Evolutionary conservation across 371 early-diverging fungal genomes (phyloP), one percentile per base, ranked within the genome.

Genomic region (Capillidium rhysosporum): DNA sequence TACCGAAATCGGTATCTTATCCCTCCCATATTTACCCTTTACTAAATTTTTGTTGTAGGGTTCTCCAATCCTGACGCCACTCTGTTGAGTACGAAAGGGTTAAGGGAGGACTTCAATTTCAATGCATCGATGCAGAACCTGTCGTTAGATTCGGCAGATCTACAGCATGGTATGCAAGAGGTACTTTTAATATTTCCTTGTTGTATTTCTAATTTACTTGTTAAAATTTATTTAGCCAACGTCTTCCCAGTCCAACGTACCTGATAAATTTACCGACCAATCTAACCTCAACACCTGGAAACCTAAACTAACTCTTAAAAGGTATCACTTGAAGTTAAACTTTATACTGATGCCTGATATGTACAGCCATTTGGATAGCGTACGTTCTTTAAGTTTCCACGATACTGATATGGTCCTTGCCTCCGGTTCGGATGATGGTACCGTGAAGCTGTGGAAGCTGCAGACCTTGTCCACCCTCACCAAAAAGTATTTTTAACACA

Each of bases 341-440:
- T 12, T 7, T 34, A 8, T 5, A 23, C 20, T n/a, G 10, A 18
- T 47, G 30, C 28, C n/a, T n/a, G 25, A 26, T 16, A 18, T 20
- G 29, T n/a, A 20, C 60, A 86, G 87, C 58, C 92, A 91, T 59
- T 57, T 88, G 20, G 92, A 88, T 61, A 70, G 82, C 0, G 79
- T 91, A 2, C 71, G 88, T 25, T 61, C 80, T 1, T 67, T 86
- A 9, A 67, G 69, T 23, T 84, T 84, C 56, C 82, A 86, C 58
- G 73, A 79, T 16, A 59, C 45, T 5, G 76, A 79, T 40, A 66
- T 70, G 54, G 61, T 76, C 0, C 60, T 87, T 23, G 67, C 81
- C 12, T 76, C 86, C 0, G 85, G 80, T 7, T 84, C 86, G 1
- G 89, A 91, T 55, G 92, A 91, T 65, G 74, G 77, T 2, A 87